Base-by-base conservation (phyloP, 225 moss, liverwort and hornwort genomes). In the Pseudoscleropodium purum region DNA sequence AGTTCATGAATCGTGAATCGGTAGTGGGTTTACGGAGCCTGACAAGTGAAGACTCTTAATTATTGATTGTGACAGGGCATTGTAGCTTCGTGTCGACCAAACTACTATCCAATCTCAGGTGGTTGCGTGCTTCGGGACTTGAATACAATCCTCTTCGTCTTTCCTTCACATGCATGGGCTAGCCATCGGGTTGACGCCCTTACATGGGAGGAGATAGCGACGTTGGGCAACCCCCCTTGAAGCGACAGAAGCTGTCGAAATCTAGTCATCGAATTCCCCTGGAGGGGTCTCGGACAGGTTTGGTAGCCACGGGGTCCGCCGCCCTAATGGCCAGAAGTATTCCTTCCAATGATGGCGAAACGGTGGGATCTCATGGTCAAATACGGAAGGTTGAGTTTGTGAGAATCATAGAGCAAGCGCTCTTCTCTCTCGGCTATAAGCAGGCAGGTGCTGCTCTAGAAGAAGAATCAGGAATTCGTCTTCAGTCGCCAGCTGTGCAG, bases 131-230 rank as follows among this genome's bases (percentile, higher is more conserved):
- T 65, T 73, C 39, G 85, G 85, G 81, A 79, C 84, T 91, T 67
- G 76, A 70, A 86, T 70, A 75, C 51, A 60, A 56, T 43, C 18
- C 85, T 67, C 70, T 80, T 83, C 85, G 89, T 88, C 77, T 90
- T 65, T 54, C 88, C 92, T 70, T 90, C 89, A 94, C 90, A 96
- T 97, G 93, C 96, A 99, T 99, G 98, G 98, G 96, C 98, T 99
- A 99, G 98, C 94, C 96, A 96, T 94, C 92, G 98, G 98, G 94
- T 96, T 96, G 95, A 94, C 93, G 98, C 98, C 98, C 98, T 99
- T 99, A 96, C 97, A 99, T 99, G 98, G 98, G 98, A 99, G 98
- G 97, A 96, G 98, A 96, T 97, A 96, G 97, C 96, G 96, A 94
- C 94, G 94, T 96, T 95, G 97, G 98, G 96, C 97, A 95, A 96